Base-by-base conservation (phyloP, 208 protist species). In the Novymonas esmeraldas region DNA sequence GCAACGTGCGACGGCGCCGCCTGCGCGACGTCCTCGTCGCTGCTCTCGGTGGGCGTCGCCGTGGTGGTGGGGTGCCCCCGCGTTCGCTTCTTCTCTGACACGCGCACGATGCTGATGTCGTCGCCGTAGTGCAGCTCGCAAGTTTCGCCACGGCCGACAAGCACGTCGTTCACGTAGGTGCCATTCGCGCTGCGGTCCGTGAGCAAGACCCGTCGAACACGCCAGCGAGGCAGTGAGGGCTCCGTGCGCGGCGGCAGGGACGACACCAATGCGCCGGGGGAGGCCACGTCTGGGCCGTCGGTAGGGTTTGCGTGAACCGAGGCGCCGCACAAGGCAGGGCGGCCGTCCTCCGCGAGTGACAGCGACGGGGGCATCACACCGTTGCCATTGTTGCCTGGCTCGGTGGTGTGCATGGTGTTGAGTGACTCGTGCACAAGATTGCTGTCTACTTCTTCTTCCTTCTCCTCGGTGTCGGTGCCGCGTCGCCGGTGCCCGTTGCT, bases 141-240 rank as follows among this genome's bases (percentile, higher is more conserved):
- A 26, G 67, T 59, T 39, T 61, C 42, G 26, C 85, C 81, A 22
- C 63, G 76, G 9, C 85, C 83, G 6, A 94, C 75, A 14, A 73
- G 62, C 16, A 74, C 68, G 56, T 87, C 83, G 72, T 94, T 94
- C 33, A 94, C 81, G 68, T 82, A 94, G 33, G 88, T 94, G 5
- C 84, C 88, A 50, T 94, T 94, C 13, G 73, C 76, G 68, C 88
- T 94, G 41, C 74, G 56, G 55, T 94, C 88, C 3, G 73, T 78
- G 24, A 93, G 58, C 18, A 85, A 57, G 1, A 93, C 81, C 33
- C 77, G 70, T 20, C 62, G 55, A 45, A 76, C 46, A 33, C 70
- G 70, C 61, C 70, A 76, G n/a, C 42, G 20, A 20, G 61, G 70
- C 29, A 68, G 62, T 16, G 59, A 14, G 20, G 54, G 26, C 10